phyloP scores from a whole-genome alignment of 2,329 filamentous ascomycete species.

The Drechslera avenae region DNA sequence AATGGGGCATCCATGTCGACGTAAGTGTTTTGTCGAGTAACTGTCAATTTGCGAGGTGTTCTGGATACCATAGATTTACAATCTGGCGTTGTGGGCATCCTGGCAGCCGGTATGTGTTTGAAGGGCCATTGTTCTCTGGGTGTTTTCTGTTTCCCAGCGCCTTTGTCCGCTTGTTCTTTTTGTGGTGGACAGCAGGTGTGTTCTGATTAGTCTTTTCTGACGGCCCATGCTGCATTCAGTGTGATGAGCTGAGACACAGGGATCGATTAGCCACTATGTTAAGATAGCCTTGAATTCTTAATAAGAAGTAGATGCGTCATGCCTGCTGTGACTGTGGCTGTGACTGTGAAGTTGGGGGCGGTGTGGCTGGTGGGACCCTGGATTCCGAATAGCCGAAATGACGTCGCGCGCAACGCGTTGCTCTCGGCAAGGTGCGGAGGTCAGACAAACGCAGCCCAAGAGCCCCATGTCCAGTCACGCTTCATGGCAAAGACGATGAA shows the following conservation, averaged over 20 bases:
- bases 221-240: background rate
- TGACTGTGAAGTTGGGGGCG: constrained; percentile 5
- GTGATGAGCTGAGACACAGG: background rate
- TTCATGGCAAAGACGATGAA: constrained; percentile 34
- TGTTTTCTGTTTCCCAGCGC: constrained; percentile 1
- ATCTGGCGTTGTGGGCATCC: constrained; percentile 22
- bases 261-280: background rate
- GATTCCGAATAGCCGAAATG: constrained; percentile 23
- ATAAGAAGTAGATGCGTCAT: background rate
- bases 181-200: constrained; percentile 1
- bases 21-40: constrained; percentile 11
- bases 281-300: too few relatives aligned
- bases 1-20: constrained; percentile 30
- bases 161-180: background rate
- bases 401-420: constrained; percentile 24
- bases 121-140: constrained; percentile 1
- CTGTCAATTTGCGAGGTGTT: constrained; percentile 10
- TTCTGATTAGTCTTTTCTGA: constrained; percentile 2
- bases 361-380: constrained; percentile 24
- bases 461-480: constrained; percentile 5
- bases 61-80: constrained; percentile 22
- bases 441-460: constrained; percentile 18
- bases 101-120: background rate
- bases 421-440: constrained; percentile 16
- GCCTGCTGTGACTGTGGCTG: background rate